Evolutionary conservation across 257 asterid genomes (phyloP), one percentile per base, ranked within the genome.

Genomic region (Rauvolfia tetraphylla): DNA sequence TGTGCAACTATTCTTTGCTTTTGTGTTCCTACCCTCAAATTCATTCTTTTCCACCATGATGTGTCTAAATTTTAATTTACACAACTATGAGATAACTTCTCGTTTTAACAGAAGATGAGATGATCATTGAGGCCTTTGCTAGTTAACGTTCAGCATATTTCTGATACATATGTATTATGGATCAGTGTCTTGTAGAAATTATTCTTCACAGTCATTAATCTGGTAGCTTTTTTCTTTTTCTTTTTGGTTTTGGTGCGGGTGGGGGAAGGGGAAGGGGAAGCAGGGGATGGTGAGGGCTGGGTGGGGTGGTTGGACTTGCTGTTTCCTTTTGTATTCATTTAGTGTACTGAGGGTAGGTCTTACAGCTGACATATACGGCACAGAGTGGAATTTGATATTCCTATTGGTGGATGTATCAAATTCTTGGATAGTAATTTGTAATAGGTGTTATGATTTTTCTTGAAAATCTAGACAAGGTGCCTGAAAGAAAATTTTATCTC

Each of bases 401-500:
- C 57, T 61, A 61, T 61, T 59, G 7, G 17, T 33, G 29, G 48
- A 36, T 66, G 70, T 9, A 66, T 27, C 39, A 59, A 59, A 39
- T 27, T 59, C 67, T 27, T 59, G 38, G 20, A 22, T 66, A 66
- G 48, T 65, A 65, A 65, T 39, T 42, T 10, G 57, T 25, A 53
- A 3, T 41, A n/a, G 38, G 39, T 5, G 31, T 11, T 69, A 34
- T 77, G 29, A 10, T 63, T 13, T 29, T 68, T 71, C 75, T 44
- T 59, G 44, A 49, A 22, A 34, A 54, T 59, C 53, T 71, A 31
- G 69, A 42, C 27, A 36, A 69, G 54, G 71, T 34, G 44, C 33
- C 44, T 71, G 57, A 78, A 49, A 49, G 20, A 68, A 62, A 63
- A 63, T 46, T 5, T 78, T 69, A 62, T 38, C 56, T 31, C 68